phyloP scores from a whole-genome alignment of 2,329 filamentous ascomycete genomes.

The Aspergillus fumigatus region DNA sequence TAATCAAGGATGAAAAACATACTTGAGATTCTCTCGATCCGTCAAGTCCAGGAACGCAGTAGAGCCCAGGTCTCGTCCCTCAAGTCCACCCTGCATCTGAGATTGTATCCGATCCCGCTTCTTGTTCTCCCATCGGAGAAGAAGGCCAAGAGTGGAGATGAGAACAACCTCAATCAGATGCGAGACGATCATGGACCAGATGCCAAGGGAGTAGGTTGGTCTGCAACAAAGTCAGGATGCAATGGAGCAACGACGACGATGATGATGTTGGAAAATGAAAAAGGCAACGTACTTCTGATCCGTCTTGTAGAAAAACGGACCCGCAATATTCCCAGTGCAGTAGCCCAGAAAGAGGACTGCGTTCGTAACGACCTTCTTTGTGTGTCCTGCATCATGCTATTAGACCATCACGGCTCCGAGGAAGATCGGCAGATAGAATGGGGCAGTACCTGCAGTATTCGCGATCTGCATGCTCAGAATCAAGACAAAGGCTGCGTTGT shows the following conservation, averaged over 20 bases:
- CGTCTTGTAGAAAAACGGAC: conserved; percentile 59
- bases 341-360: conserved; percentile 58
- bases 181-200: conserved; percentile 55
- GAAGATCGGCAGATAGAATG: not conserved
- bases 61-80: conserved; percentile 44
- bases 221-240: conserved; percentile 14
- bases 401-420: not conserved
- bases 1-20: conserved; percentile 5
- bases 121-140: conserved; percentile 48
- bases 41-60: conserved; percentile 54
- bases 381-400: conserved; percentile 45
- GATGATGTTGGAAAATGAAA: not conserved
- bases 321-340: conserved; percentile 57
- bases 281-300: conserved; percentile 40
- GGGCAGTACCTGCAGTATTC: conserved; percentile 38
- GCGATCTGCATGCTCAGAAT: conserved; percentile 44
- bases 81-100: conserved; percentile 42
- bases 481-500: conserved; percentile 52
- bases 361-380: conserved; percentile 62
- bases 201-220: conserved; percentile 48
- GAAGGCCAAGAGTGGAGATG: conserved; percentile 43
- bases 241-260: not conserved
- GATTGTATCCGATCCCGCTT: conserved; percentile 47
- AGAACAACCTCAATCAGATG: conserved; percentile 50
- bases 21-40: conserved; percentile 50